Base-by-base conservation (phyloP, 345 rosid species). In the Gossypium turneri region DNA sequence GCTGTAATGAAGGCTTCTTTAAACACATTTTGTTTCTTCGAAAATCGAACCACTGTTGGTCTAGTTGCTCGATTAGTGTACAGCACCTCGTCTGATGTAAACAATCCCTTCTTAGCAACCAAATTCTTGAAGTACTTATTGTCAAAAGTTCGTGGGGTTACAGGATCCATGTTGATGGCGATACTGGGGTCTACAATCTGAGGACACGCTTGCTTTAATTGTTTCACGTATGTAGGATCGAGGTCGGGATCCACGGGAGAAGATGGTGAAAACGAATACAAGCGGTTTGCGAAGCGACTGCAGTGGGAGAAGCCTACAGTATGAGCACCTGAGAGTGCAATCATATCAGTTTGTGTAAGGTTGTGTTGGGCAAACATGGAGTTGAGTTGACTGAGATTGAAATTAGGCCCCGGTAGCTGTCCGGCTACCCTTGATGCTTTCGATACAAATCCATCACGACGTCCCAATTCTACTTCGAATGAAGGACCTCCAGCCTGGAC, bases 241-340 rank as follows among this genome's bases (percentile, higher is more conserved):
- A 95, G 79, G 57, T 95, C 65, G 7, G 97, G 98, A 58, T 92
- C 97, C 0, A 91, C 79, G 0, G 85, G 70, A 65, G 84, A 84
- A 1, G 89, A 67, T 11, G 82, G 4, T 7, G 97, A 85, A 82
- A 85, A 92, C 2, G 86, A 82, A 80, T 95, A 83, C 73, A 92
- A 75, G 15, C 97, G 88, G 50, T 87, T 76, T 1, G 89, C 83
- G 1, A 95, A 90, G 72, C 92, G 91, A 70, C 53, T 38, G 81
- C 97, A 90, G 67, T 90, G 92, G 53, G 95, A 90, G 84, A 89
- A 90, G 56, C 94, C 97, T 3, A 94, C 2, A 0, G 92, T 88
- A 76, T 90, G 97, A 19, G 91, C 90, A n/a, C 86, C 82, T 22
- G 84, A 78, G 68, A 81, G 81, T 69, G 86, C 86, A 70, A 81